A percentile compares a stretch with the other conserved stretches of the same genome.
Conservation (phyloP, 768 basidiomycete genomes). For the Hypsizygus marmoreus region DNA sequence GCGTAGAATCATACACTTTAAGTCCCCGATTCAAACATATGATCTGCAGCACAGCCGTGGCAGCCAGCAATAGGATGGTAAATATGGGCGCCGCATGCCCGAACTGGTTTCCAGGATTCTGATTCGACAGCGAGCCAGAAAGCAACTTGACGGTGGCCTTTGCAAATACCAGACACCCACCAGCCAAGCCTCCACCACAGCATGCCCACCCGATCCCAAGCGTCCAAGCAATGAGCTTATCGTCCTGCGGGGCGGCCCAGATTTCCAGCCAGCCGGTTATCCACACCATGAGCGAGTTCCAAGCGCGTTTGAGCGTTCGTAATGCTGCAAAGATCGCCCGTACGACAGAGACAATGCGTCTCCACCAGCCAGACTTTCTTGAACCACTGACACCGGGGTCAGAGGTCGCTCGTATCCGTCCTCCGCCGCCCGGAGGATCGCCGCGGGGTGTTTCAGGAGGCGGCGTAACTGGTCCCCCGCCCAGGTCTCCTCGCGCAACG, state of each 20-base stretch:
- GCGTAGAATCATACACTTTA: constrained; percentile 86
- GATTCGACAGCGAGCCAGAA: constrained; percentile 73
- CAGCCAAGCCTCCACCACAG: constrained; percentile 87
- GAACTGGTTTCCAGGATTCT: constrained; percentile 86
- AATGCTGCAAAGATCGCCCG: constrained; percentile 13
- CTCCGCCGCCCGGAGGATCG: constrained; percentile 3
- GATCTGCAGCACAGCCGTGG: constrained; percentile 88
- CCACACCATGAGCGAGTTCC: constrained; percentile 51
- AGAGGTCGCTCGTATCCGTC: constrained; percentile 6
- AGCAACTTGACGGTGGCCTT: constrained; percentile 78
- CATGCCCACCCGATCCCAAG: constrained; percentile 95
- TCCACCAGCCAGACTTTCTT: not conserved
- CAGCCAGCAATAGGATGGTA: constrained; percentile 62
- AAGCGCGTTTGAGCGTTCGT: constrained; percentile 37
- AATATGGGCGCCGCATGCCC: constrained; percentile 81
- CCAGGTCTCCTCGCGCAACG: constrained; percentile 67
- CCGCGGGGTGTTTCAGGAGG: constrained; percentile 15
- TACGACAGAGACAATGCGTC: constrained; percentile 1
- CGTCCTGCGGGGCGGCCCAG: constrained; percentile 80
- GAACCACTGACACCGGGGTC: constrained; percentile 4
- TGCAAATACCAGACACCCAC: constrained; percentile 84
- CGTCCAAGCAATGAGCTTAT: constrained; percentile 86
- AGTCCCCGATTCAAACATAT: constrained; percentile 89
- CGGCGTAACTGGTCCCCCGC: constrained; percentile 57
- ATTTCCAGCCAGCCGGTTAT: constrained; percentile 65